These are phyloP conservation scores for Achaetomium macrosporum DNA, from an alignment of 2,329 filamentous ascomycete species.

Conservation along the genomic window DNA sequence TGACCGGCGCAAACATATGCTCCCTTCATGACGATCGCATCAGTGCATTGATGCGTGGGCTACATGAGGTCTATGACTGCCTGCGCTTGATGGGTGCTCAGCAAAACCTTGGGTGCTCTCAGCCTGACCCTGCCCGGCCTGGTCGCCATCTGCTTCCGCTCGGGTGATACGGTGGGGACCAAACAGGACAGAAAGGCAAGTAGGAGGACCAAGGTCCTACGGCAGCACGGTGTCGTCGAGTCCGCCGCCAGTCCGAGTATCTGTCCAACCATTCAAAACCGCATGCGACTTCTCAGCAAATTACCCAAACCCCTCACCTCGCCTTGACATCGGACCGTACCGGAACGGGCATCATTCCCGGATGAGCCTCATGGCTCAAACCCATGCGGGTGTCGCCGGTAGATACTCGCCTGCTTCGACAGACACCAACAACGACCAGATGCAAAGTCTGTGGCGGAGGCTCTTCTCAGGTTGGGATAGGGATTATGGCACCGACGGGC, in stretches of 20 bases:
- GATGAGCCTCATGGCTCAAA: slow-evolving; percentile 27
- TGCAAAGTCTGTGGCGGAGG: slow-evolving; percentile 26
- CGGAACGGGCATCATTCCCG: neutral
- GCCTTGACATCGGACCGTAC: neutral
- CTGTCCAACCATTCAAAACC: too few species aligned
- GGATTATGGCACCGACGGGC: slow-evolving; percentile 19
- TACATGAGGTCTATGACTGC: neutral
- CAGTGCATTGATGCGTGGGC: neutral
- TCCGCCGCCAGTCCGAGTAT: too few species aligned
- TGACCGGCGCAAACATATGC: neutral
- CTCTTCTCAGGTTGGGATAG: slow-evolving; percentile 25
- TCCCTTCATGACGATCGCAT: neutral
- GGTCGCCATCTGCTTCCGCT: neutral
- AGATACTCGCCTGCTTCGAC: slow-evolving; percentile 17
- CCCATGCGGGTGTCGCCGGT: slow-evolving; percentile 14
- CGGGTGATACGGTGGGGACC: neutral
- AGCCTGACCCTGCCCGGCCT: neutral
- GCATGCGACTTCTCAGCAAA: too few species aligned
- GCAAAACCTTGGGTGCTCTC: neutral
- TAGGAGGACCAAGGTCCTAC: too few species aligned
- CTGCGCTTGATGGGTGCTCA: neutral
- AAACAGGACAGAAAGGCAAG: neutral
- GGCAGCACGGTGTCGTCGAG: too few species aligned
- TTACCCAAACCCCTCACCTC: neutral
- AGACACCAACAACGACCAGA: slow-evolving; percentile 17